Evolutionary conservation across 805 yeast species (phyloP), one percentile per base, ranked within the genome.

Genomic region (Lipomyces starkeyi): DNA sequence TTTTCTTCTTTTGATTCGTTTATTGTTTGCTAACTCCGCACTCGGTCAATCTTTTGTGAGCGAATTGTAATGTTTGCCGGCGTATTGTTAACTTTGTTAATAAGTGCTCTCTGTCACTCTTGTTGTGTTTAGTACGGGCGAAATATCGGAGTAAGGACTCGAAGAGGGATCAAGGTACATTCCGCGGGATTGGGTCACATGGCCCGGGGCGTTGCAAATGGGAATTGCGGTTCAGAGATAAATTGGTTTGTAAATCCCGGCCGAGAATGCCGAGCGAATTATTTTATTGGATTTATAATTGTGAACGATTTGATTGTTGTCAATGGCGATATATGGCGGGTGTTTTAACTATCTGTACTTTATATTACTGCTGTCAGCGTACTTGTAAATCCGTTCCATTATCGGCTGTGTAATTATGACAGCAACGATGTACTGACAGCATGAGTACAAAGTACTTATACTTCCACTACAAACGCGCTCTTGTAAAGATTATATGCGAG

Each of bases 11-110:
- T 43, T 43, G 49, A 17, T 43, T 43, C 20, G 20, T 7, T 43
- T 43, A 17, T n/a, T 43, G 49, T 43, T 17, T 43, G 20, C 22
- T 43, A 17, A 43, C 49, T 17, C 20, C 7, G 3, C 49, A 8
- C 49, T n/a, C 49, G 49, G 49, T 43, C 49, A n/a, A 43, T 43
- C 49, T n/a, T 43, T 43, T 43, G 20, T 37, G 40, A 37, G 14
- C 40, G 40, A 37, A 37, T 14, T 37, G 5, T 13, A 37, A 37
- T 37, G 40, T 29, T 29, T 29, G 6, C 32, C 32, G 32, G 32
- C 32, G 40, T 37, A 37, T 14, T 3, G 40, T 11, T 37, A 11
- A 37, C 13, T 14, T 37, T 37, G 40, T 37, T 14, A 37, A 13
- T 37, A 37, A 11, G 40, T 14, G 40, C 0, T 37, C 14, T 37